These are phyloP conservation scores for Ophiocytium majus DNA, from an alignment of 352 stramenopile genomes.

Conservation along the genomic window DNA sequence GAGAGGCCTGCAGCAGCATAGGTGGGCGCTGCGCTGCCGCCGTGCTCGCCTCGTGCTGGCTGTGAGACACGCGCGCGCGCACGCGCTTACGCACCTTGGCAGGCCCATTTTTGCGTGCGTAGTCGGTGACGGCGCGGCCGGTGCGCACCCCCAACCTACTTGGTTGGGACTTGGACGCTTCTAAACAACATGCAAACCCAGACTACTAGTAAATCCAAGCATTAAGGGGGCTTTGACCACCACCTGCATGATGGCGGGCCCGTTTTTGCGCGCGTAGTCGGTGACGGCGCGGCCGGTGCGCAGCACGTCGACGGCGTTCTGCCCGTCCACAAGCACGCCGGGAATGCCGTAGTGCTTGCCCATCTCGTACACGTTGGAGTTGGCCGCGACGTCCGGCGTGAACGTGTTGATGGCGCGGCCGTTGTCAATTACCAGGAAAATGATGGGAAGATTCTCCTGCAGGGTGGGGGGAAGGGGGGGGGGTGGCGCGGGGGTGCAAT, in stretches of 20 bases:
- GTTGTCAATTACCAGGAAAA: slow-evolving; percentile 82
- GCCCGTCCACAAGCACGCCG: slow-evolving; percentile 73
- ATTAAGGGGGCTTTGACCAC: too few relatives aligned
- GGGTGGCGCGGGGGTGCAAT: not conserved
- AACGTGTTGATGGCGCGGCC: slow-evolving; percentile 82
- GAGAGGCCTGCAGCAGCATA: too few relatives aligned
- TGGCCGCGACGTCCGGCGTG: slow-evolving; percentile 76
- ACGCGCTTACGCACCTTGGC: slow-evolving; percentile 76
- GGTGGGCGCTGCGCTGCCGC: too few relatives aligned
- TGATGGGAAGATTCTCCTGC: slow-evolving; percentile 62
- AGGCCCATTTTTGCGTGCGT: slow-evolving; percentile 73
- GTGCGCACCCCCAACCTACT: slow-evolving; percentile 71
- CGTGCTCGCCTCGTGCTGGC: too few relatives aligned
- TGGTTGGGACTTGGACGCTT: too few relatives aligned
- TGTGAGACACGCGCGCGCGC: too few relatives aligned
- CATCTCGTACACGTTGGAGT: slow-evolving; percentile 67
- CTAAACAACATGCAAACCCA: too few relatives aligned
- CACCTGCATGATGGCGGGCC: slow-evolving; percentile 76
- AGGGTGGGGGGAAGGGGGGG: not conserved
- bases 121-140: slow-evolving; percentile 75
- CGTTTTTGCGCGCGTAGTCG: slow-evolving; percentile 77
- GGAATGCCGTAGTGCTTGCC: slow-evolving; percentile 76
- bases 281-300: slow-evolving; percentile 74
- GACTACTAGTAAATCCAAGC: too few relatives aligned
- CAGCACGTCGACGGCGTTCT: slow-evolving; percentile 71